These are phyloP conservation scores for Hymenoscyphus salicellus DNA, from an alignment of 2,329 filamentous ascomycete genomes.

Conservation along the genomic window DNA sequence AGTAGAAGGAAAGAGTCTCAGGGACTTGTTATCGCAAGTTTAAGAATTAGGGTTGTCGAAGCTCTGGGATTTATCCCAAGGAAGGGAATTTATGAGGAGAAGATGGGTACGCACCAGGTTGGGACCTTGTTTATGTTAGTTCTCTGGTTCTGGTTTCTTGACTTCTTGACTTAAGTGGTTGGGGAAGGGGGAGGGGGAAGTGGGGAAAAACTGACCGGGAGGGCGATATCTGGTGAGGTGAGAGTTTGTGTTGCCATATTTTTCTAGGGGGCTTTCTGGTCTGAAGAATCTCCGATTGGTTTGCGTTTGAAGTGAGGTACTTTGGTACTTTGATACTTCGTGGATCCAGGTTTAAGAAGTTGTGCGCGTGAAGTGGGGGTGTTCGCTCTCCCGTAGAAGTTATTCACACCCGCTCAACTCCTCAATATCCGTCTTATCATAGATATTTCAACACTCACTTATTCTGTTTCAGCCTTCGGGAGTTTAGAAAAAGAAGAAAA, in stretches of 20 bases:
- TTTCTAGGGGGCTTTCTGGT: too few species aligned
- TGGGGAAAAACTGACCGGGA: not conserved
- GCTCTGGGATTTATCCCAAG: too few species aligned
- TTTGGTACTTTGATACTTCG: not conserved
- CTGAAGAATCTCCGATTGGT: not conserved
- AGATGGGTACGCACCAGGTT: not conserved
- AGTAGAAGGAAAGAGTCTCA: too few species aligned
- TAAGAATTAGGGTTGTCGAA: too few species aligned
- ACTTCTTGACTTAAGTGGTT: not conserved
- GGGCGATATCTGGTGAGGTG: not conserved
- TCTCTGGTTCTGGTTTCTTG: constrained; percentile 10
- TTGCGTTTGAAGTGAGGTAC: not conserved
- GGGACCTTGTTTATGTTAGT: not conserved
- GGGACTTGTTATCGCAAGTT: too few species aligned
- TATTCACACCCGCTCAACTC: not conserved
- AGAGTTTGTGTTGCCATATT: not conserved
- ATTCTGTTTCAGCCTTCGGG: not conserved
- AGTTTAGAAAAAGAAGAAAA: not conserved
- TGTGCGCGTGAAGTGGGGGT: not conserved
- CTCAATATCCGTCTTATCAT: not conserved
- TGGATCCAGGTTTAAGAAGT: not conserved
- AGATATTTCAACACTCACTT: not conserved
- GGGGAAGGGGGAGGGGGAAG: not conserved
- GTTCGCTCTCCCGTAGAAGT: not conserved
- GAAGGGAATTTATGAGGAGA: too few species aligned